Evolutionary conservation across 306 rosid genomes (phyloP).

Genomic region (Urtica urens): DNA sequence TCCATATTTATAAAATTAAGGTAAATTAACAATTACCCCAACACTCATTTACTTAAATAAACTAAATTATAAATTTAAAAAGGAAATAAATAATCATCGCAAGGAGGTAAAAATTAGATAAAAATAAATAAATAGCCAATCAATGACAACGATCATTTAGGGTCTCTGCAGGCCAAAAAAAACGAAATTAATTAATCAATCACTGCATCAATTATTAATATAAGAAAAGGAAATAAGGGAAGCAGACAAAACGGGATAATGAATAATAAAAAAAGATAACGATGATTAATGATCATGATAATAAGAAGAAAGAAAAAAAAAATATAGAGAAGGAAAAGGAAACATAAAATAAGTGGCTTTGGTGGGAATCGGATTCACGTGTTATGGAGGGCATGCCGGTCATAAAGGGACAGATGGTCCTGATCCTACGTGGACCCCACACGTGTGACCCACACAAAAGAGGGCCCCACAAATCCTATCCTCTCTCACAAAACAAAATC

Average conservation of each 20-base stretch:
- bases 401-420: constrained; percentile 76
- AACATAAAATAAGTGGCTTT: constrained; percentile 4
- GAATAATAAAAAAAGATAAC: not conserved
- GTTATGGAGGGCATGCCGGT: constrained; percentile 60
- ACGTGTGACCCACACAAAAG: not conserved
- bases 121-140: constrained; percentile 7
- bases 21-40: no score
- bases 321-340: not conserved
- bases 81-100: constrained; percentile 13
- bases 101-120: no score
- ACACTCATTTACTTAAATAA: no score
- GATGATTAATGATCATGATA: not conserved
- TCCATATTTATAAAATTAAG: no score
- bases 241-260: no score
- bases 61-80: no score
- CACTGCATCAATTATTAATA: not conserved
- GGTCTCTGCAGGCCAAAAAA: constrained; percentile 8
- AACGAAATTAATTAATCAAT: not conserved
- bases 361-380: constrained; percentile 71
- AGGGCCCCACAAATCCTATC: constrained; percentile 31
- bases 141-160: constrained; percentile 14
- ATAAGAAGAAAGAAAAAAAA: not conserved
- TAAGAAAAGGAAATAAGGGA: no score
- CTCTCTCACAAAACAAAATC: constrained; percentile 22
- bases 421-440: constrained; percentile 26